Conservation (phyloP, 148 eudicot genomes). For the Vaccinium myrtillus region DNA sequence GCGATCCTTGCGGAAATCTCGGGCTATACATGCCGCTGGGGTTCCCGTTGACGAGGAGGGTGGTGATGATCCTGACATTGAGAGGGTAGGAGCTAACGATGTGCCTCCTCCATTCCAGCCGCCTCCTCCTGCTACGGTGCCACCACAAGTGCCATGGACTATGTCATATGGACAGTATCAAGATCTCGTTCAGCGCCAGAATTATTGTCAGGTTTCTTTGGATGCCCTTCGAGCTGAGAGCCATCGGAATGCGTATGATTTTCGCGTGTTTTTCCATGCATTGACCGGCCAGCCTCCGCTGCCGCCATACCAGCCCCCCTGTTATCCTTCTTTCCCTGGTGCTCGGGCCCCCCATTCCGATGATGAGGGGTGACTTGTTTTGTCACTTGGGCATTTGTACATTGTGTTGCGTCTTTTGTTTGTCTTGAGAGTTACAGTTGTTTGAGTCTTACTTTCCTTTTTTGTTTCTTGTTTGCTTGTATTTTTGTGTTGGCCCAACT, state of each 20-base stretch:
- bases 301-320: neutral
- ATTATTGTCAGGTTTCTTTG: neutral
- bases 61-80: neutral
- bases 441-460: neutral
- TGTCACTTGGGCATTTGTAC: neutral
- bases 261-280: neutral
- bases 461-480: neutral
- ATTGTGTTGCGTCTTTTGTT: neutral
- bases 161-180: conserved; percentile 1
- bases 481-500: neutral
- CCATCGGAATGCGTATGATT: neutral
- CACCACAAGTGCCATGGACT: neutral
- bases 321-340: neutral
- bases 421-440: neutral
- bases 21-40: neutral
- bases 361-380: neutral
- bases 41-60: neutral
- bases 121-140: neutral
- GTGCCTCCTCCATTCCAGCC: neutral
- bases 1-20: neutral
- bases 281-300: neutral
- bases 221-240: conserved; percentile 2
- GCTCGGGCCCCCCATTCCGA: neutral
- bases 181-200: neutral
- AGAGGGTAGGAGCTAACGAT: neutral